Conservation (phyloP, 2,329 filamentous ascomycete species). For the Thelonectria rubi region DNA sequence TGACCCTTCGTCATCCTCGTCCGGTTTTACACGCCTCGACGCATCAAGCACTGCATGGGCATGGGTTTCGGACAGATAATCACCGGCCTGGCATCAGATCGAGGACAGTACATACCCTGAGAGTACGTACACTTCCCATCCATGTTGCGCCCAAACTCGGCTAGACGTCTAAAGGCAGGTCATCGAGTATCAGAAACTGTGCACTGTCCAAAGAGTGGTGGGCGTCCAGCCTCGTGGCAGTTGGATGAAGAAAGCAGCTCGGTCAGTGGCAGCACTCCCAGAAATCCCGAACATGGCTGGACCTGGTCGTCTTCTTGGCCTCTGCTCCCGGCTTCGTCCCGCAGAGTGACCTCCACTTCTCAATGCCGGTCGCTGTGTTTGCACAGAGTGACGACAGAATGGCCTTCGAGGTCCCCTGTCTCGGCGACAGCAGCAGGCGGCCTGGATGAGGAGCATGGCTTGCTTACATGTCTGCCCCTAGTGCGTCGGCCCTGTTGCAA, state of each 20-base stretch:
- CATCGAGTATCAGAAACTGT: slow-evolving; percentile 7
- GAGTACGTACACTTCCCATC: slow-evolving; percentile 9
- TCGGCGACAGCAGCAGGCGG: slow-evolving; percentile 32
- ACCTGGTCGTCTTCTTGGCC: slow-evolving; percentile 13
- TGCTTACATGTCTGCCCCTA: slow-evolving; percentile 33
- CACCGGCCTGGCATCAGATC: slow-evolving; percentile 21
- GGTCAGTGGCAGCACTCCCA: slow-evolving; percentile 16
- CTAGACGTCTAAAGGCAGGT: slow-evolving; percentile 3
- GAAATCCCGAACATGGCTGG: slow-evolving; percentile 20
- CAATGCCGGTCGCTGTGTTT: slow-evolving; percentile 8
- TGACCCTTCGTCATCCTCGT: background rate
- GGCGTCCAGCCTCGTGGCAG: slow-evolving; percentile 24
- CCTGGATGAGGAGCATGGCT: slow-evolving; percentile 29
- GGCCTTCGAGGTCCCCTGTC: slow-evolving; percentile 31
- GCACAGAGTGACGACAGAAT: slow-evolving; percentile 11
- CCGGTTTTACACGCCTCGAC: background rate
- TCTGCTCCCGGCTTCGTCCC: slow-evolving; percentile 13
- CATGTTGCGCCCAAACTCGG: slow-evolving; percentile 11
- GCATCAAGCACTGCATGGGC: slow-evolving; percentile 15
- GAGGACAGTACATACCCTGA: slow-evolving; percentile 13
- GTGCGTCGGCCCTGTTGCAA: slow-evolving; percentile 28
- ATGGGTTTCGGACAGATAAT: slow-evolving; percentile 26
- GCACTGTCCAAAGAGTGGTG: slow-evolving; percentile 8
- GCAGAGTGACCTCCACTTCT: slow-evolving; percentile 14
- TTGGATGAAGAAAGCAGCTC: slow-evolving; percentile 14